Evolutionary conservation across 2,329 filamentous ascomycete species (phyloP), one percentile per base, ranked within the genome.

Genomic region (Alternaria postmessia): DNA sequence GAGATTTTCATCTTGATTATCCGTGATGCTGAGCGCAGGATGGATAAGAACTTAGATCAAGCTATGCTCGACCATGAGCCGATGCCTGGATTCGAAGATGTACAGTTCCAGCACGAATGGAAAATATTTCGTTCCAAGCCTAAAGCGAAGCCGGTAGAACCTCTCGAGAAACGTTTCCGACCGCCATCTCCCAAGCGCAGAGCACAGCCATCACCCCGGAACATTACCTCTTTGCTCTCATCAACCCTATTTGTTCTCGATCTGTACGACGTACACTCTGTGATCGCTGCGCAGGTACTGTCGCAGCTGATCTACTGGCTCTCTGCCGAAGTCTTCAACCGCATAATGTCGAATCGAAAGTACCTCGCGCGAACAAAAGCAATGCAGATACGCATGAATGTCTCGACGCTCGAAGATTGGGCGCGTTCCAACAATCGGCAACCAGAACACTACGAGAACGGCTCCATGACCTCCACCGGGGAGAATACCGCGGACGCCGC

Each of bases 321-420:
- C 16, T 92, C 94, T 7, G 92, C 94, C 0, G 95, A 99, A 79
- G 87, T 98, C 8, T 99, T 99, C 82, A 99, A 99, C 78, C 91
- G 94, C 59, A 92, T 99, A 78, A 97, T 99, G 92, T 94, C 92
- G 30, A 97, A 96, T 73, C 88, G 93, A 66, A 94, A 94, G 76
- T 99, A 97, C 73, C 85, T 99, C 9, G 94, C 95, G 6, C 87
- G 95, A 54, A 99, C 95, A 18, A 99, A 99, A 79, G 95, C 95
- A 4, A 99, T 99, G 95, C 95, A 99, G 78, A 98, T 99, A 70
- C 92, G 95, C 67, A 98, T 99, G 94, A 99, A 99, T 76, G 89
- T 99, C 7, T 98, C 95, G 0, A 90, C 89, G 7, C 83, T 99
- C 20, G 95, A 99, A 78, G 95, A 99, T 74, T 99, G 95, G 95